Evolutionary conservation across 2,329 filamentous ascomycete species (phyloP).

Genomic region (Byssochlamys sp.): DNA sequence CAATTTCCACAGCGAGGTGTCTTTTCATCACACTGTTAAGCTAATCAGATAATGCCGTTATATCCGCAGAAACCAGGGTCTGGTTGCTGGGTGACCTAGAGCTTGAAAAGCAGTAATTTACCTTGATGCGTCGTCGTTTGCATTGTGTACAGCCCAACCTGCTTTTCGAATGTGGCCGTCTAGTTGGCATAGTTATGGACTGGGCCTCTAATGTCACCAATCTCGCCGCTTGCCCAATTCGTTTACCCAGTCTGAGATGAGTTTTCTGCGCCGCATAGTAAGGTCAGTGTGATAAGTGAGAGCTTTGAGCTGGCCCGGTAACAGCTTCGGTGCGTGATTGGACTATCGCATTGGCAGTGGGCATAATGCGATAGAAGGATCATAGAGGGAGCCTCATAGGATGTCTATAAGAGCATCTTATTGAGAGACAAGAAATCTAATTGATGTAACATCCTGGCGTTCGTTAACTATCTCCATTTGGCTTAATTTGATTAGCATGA

Average conservation of each 20-base stretch:
- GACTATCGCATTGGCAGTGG: background rate
- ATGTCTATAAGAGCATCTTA: background rate
- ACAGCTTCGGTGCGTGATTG: background rate
- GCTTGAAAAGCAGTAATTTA: background rate
- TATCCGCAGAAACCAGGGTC: background rate
- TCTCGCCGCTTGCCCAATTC: background rate
- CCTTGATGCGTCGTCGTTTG: conserved; percentile 9
- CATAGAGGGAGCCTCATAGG: background rate
- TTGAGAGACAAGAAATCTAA: background rate
- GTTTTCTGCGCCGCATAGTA: background rate
- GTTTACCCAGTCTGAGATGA: background rate
- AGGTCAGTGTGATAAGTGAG: background rate
- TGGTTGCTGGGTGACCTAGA: background rate
- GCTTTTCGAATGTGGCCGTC: conserved; percentile 10
- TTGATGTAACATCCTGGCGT: no score
- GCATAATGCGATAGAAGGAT: background rate
- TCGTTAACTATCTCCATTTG: background rate
- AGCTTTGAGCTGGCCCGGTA: background rate
- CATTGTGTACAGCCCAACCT: conserved; percentile 9
- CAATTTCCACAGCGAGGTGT: conserved; percentile 17
- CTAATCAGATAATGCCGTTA: background rate
- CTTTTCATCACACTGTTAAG: conserved; percentile 13
- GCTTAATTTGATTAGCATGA: background rate
- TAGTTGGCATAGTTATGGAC: conserved; percentile 5
- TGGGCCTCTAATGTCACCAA: background rate